Percentiles rank a stretch among this genome's conserved stretches.
Evolutionary conservation across 148 eudicot species (phyloP).

Genomic region (Limonium bicolor): DNA sequence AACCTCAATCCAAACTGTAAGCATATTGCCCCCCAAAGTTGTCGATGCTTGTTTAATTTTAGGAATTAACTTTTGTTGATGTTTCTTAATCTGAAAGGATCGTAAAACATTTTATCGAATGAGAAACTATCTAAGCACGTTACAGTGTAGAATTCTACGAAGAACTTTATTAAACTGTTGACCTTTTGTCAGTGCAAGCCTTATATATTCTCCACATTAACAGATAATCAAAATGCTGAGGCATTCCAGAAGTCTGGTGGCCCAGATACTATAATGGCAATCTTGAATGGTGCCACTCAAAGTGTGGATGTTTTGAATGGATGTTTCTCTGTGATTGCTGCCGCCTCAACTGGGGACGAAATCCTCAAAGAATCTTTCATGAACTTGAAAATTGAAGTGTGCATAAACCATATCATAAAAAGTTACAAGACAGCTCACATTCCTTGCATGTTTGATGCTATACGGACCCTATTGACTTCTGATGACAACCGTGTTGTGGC

Average conservation of each 20-base stretch:
- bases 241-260: slow-evolving; percentile 58
- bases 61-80: too few relatives aligned
- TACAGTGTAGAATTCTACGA: too few relatives aligned
- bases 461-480: slow-evolving; percentile 57
- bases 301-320: slow-evolving; percentile 32
- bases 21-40: too few relatives aligned
- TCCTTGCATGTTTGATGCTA: slow-evolving; percentile 54
- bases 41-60: too few relatives aligned
- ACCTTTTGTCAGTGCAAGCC: too few relatives aligned
- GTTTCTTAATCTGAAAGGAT: too few relatives aligned
- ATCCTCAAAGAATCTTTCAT: slow-evolving; percentile 81
- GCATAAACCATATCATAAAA: slow-evolving; percentile 31
- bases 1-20: too few relatives aligned
- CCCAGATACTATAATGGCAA: slow-evolving; percentile 38
- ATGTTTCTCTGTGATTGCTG: slow-evolving; percentile 71
- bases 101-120: too few relatives aligned
- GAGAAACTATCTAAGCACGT: too few relatives aligned
- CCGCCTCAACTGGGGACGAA: slow-evolving; percentile 76
- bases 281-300: slow-evolving; percentile 23
- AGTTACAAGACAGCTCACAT: slow-evolving; percentile 25
- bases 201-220: too few relatives aligned
- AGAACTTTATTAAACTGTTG: too few relatives aligned
- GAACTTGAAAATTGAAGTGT: slow-evolving; percentile 62
- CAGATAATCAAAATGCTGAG: slow-evolving; percentile 67
- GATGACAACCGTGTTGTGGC: slow-evolving; percentile 93